Base-by-base conservation (phyloP, 306 rosid species). In the Hippophae gyantsensis region DNA sequence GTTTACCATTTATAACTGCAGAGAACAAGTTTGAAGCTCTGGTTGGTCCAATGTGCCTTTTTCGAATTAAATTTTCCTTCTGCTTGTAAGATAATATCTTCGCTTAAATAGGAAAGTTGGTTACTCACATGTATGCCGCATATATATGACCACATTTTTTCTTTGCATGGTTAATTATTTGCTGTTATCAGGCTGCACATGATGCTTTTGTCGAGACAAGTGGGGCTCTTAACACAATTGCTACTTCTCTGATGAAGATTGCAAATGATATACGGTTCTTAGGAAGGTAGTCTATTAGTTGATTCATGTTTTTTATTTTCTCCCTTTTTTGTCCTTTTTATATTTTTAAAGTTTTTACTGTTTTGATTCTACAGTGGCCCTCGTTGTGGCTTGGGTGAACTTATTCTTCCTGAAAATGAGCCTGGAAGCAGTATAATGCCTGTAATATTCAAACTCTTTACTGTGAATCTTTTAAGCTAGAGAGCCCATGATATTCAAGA, bases 341-440 rank as follows among this genome's bases (percentile, higher is more conserved):
- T 55, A 38, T 58, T 12, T 61, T 7, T 13, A 62, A 64, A 55
- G 57, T 58, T 66, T 68, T 75, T 63, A 68, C 23, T 65, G 56
- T 52, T 78, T 52, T 76, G 25, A 46, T 50, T 26, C 62, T 70
- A 56, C 74, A 93, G 99, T 68, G 97, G 99, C 82, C 99, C 99
- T 0, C 95, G 99, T 46, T 93, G 99, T 42, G 99, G 99, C 69
- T 93, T 93, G 65, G 99, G 99, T 40, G 99, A 93, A 78, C 97
- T 93, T 69, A 80, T 93, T 75, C 99, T 93, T 70, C 99, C 99
- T 49, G 97, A 93, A 74, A 93, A 93, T 7, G 99, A 93, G 74
- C 99, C 99, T 43, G 99, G 99, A 64, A 93, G 99, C 84, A 93
- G 99, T 84, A 93, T 93, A 43, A 93, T 93, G 99, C 99, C 97